Conservation (phyloP, 2,329 filamentous ascomycete genomes). For the Claviceps maximensis region DNA sequence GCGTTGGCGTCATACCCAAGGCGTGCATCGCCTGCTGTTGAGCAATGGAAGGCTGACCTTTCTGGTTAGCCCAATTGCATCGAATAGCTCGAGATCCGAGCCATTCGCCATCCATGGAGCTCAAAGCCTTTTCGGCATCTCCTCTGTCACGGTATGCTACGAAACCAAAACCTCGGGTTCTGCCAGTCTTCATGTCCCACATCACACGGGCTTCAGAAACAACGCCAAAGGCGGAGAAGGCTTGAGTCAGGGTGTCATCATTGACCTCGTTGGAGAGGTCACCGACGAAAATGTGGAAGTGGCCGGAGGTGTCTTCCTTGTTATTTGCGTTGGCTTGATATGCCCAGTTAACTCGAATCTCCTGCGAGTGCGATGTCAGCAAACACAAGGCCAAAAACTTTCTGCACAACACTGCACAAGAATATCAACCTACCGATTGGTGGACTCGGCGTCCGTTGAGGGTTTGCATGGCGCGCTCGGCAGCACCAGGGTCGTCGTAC, state of each 20-base stretch:
- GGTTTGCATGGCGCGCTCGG: conserved; percentile 93
- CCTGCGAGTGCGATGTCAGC: conserved; percentile 36
- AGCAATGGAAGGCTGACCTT: conserved; percentile 96
- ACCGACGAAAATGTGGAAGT: conserved; percentile 98
- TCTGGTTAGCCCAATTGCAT: conserved; percentile 99
- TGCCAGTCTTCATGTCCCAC: conserved; percentile 99
- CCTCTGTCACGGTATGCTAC: conserved; percentile 89
- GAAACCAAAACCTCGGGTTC: conserved; percentile 94
- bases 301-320: conserved; percentile 96
- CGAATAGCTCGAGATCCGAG: conserved; percentile 94
- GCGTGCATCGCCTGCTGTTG: conserved; percentile 95
- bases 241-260: conserved; percentile 83
- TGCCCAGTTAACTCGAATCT: conserved; percentile 98
- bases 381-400: not conserved
- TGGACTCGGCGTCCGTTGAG: conserved; percentile 92
- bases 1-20: conserved; percentile 97
- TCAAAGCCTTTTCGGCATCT: conserved; percentile 91
- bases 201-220: conserved; percentile 97
- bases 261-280: conserved; percentile 98
- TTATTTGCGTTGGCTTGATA: conserved; percentile 90
- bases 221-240: conserved; percentile 88
- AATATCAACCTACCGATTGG: conserved; percentile 57
- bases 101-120: conserved; percentile 98
- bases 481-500: conserved; percentile 93
- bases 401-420: not conserved